Conservation (phyloP, 2,329 filamentous ascomycete genomes). For the Pyrenophora graminea region DNA sequence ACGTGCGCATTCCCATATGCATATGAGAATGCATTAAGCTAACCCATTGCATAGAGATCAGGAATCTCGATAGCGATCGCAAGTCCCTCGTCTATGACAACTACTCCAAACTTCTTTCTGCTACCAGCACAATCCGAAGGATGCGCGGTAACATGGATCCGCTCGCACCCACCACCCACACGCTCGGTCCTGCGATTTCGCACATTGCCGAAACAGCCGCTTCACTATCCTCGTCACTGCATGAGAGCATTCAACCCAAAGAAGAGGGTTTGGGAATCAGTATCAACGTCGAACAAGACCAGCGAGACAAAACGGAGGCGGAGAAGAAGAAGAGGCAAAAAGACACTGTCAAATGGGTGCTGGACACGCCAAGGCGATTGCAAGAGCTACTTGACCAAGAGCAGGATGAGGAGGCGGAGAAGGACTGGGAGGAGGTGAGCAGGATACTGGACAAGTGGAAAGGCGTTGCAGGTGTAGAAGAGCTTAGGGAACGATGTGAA, state of each 20-base stretch:
- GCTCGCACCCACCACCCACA: constrained; percentile 72
- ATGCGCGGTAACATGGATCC: constrained; percentile 85
- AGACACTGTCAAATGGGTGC: constrained; percentile 65
- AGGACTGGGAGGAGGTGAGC: constrained; percentile 52
- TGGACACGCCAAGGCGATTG: constrained; percentile 65
- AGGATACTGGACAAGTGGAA: constrained; percentile 51
- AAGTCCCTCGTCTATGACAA: constrained; percentile 98
- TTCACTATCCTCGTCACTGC: constrained; percentile 47
- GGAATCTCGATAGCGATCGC: constrained; percentile 90
- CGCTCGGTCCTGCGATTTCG: constrained; percentile 72
- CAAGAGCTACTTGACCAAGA: constrained; percentile 63
- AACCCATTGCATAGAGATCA: constrained; percentile 63
- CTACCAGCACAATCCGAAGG: constrained; percentile 92
- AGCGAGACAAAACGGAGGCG: constrained; percentile 27
- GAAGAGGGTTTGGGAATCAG: constrained; percentile 32
- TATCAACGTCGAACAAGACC: constrained; percentile 28
- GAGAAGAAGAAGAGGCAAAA: constrained; percentile 49
- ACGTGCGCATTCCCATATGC: constrained; percentile 36
- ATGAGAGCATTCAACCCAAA: constrained; percentile 29
- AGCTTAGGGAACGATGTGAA: constrained; percentile 47
- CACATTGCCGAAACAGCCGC: constrained; percentile 70
- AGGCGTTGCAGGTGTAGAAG: constrained; percentile 49
- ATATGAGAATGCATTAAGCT: background rate
- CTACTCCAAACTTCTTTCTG: constrained; percentile 94
- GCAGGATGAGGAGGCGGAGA: constrained; percentile 62